Evolutionary conservation across 805 yeast genomes (phyloP), one percentile per base, ranked within the genome.

Genomic region (Wickerhamomyces strasburgensis): DNA sequence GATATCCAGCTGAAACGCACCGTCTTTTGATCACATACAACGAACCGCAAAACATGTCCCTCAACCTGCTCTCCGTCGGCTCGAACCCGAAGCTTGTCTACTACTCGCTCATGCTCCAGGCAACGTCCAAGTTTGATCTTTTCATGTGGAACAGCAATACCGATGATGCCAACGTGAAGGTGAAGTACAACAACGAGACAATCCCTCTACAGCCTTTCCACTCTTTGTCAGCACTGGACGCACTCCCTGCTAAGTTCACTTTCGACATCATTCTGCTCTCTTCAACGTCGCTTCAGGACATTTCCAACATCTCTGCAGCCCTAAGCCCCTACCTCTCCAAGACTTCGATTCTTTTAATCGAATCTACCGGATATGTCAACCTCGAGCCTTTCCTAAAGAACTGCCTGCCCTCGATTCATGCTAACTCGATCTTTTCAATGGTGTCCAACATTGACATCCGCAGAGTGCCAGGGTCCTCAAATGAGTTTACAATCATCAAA

Each of bases 371-470:
- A 4, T 83, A 73, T 53, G 74, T 84, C 39, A 80, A 80, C 55
- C 57, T 84, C 35, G 90, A 84, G 56, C 83, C 84, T 6, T 82
- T 82, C 53, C 70, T 80, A 27, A 73, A 78, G 39, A 75, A 85
- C 33, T 80, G 87, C 15, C 73, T 88, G 13, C 52, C 56, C 7
- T 34, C 41, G 16, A 42, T 40, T 24, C 23, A 42, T 13, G 47
- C 43, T 9, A 29, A 46, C 5, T 41, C 56, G 7, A 48, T 54
- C 11, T 44, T 54, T 26, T 52, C 57, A 4, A 37, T 49, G 13
- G 14, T 54, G 14, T 40, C 52, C 7, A 42, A 31, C 6, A 28
- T 48, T 7, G 56, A 54, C 28, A 34, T 54, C 19, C 40, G 58
- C 25, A 43, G 35, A 18, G 27, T 42, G 9, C n/a, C 38, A 8